Percentiles rank a stretch among this genome's conserved stretches.
Conservation (phyloP, 1,284 basidiomycete species). For the Pascua guehoae region DNA sequence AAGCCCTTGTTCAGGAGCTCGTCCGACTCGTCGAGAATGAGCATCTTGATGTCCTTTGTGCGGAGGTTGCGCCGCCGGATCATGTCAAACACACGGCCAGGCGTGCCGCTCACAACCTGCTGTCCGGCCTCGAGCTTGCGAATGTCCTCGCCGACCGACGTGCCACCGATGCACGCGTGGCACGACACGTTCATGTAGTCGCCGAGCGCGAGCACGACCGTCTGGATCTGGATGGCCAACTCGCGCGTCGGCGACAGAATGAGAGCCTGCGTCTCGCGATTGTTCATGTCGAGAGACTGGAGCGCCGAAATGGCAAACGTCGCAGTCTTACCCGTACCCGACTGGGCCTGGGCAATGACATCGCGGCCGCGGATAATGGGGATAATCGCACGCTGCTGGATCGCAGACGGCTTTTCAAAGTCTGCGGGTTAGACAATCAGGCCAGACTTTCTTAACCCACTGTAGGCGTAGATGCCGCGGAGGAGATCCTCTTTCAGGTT, state of each 20-base stretch:
- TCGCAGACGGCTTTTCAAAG: conserved; percentile 98
- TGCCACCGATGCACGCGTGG: conserved; percentile 98
- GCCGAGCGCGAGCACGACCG: conserved; percentile 93
- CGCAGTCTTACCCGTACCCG: conserved; percentile 99
- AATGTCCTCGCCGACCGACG: conserved; percentile 96
- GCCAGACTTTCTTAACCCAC: conserved; percentile 59
- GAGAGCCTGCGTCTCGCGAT: conserved; percentile 94
- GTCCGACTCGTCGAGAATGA: conserved; percentile 96
- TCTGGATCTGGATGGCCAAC: conserved; percentile 95
- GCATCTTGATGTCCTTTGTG: conserved; percentile 99
- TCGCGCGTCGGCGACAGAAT: conserved; percentile 93
- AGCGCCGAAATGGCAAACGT: conserved; percentile 94
- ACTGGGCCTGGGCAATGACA: conserved; percentile 98
- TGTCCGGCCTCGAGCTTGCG: conserved; percentile 97
- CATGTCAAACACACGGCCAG: conserved; percentile 99
- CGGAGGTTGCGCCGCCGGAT: conserved; percentile 89
- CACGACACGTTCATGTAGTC: conserved; percentile 99
- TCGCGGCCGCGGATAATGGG: conserved; percentile 93
- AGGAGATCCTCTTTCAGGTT: conserved; percentile 92
- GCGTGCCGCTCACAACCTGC: conserved; percentile 96
- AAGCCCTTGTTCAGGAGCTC: conserved; percentile 97
- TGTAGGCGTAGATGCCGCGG: conserved; percentile 98
- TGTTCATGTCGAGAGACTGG: conserved; percentile 88
- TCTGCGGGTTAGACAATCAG: conserved; percentile 54
- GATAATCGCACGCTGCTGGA: conserved; percentile 95